Evolutionary conservation across 176 grass and related monocot genomes (phyloP).

Genomic region (Aegilops longissima): DNA sequence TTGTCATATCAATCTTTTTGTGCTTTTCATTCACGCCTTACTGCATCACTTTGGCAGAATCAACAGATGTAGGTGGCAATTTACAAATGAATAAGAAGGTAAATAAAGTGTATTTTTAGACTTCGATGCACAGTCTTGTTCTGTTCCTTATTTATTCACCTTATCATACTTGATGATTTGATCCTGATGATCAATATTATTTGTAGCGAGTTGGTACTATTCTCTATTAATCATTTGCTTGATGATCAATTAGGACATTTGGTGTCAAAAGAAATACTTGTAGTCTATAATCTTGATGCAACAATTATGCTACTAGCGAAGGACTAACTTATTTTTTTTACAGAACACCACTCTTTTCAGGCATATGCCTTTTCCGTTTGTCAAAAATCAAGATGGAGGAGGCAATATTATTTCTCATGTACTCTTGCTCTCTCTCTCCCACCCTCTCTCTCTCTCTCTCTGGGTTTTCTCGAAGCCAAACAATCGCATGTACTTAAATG

Average conservation of each 20-base stretch:
- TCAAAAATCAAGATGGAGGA: background rate
- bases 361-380: background rate
- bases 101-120: background rate
- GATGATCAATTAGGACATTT: background rate
- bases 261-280: background rate
- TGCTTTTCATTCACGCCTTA: background rate
- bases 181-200: background rate
- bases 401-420: background rate
- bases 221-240: background rate
- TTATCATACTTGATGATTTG: background rate
- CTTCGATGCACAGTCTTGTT: background rate
- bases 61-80: background rate
- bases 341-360: background rate
- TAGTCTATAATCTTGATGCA: background rate
- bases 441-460: background rate
- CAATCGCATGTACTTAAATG: no score
- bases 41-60: background rate
- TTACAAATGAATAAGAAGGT: background rate
- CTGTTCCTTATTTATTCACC: background rate
- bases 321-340: background rate
- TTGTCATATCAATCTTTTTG: background rate
- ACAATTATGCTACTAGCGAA: background rate
- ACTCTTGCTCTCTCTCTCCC: background rate
- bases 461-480: no score
- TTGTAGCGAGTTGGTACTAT: background rate